phyloP scores from a whole-genome alignment of 163 green algal genomes.

The Scenedesmus sp. region DNA sequence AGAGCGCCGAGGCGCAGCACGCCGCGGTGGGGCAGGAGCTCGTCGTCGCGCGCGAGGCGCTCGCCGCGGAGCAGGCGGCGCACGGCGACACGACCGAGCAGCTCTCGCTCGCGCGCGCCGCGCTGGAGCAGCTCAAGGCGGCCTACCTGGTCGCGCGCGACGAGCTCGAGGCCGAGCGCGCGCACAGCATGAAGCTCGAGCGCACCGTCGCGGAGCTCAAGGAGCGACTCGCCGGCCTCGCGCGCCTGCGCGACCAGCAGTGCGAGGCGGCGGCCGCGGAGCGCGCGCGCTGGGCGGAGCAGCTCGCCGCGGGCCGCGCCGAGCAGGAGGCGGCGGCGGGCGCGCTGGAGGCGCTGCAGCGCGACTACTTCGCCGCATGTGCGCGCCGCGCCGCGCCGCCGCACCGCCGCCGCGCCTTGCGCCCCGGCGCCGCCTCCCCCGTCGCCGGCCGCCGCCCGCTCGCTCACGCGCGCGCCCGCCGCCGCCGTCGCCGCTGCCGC shows the following conservation, averaged over 20 bases:
- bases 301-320: neutral
- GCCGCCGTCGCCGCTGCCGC: neutral
- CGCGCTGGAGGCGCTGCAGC: constrained; percentile 20
- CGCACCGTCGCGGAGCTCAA: neutral
- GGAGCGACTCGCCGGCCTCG: constrained; percentile 19
- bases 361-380: constrained; percentile 41
- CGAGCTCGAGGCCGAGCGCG: constrained; percentile 14
- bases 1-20: constrained; percentile 10
- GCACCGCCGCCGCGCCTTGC: too few species aligned
- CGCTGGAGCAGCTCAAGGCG: constrained; percentile 17
- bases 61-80: constrained; percentile 11
- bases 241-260: constrained; percentile 23
- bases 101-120: constrained; percentile 1
- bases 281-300: constrained; percentile 14
- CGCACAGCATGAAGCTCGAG: constrained; percentile 15
- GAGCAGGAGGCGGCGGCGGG: constrained; percentile 10
- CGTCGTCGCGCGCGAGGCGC: neutral
- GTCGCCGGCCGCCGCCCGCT: too few species aligned
- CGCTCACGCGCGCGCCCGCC: neutral
- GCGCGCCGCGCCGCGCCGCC: neutral
- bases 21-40: constrained; percentile 13
- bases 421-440: too few species aligned
- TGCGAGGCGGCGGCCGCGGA: neutral
- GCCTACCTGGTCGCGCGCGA: constrained; percentile 9
- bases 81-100: constrained; percentile 11